phyloP scores from a whole-genome alignment of 805 yeast genomes.

The Jamesozyma spencerorum region DNA sequence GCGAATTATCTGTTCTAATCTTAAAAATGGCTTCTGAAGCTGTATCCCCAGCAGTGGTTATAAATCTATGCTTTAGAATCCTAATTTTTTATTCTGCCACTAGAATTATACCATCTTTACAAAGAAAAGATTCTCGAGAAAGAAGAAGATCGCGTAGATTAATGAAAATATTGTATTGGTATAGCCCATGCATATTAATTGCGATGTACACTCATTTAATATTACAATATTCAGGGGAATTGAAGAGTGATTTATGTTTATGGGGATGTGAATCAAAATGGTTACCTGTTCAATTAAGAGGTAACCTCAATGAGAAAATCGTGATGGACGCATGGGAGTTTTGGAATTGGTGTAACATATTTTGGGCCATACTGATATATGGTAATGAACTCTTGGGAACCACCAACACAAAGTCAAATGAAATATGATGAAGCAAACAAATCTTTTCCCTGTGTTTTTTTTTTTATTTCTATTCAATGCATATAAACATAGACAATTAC shows the following conservation, averaged over 20 bases:
- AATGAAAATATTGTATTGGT: slow-evolving; percentile 64
- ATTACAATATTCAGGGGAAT: slow-evolving; percentile 76
- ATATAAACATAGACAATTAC: background rate
- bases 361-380: slow-evolving; percentile 69
- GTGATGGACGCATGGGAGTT: slow-evolving; percentile 75
- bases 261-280: slow-evolving; percentile 38
- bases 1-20: slow-evolving; percentile 26
- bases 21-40: slow-evolving; percentile 45
- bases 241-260: slow-evolving; percentile 51
- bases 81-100: slow-evolving; percentile 87
- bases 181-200: slow-evolving; percentile 87
- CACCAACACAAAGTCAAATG: slow-evolving; percentile 1
- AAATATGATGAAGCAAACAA: background rate
- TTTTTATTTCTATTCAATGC: background rate
- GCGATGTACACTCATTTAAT: slow-evolving; percentile 92
- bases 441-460: no score
- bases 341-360: slow-evolving; percentile 95
- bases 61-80: slow-evolving; percentile 77
- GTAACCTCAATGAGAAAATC: slow-evolving; percentile 10
- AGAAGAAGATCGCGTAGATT: slow-evolving; percentile 24
- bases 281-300: slow-evolving; percentile 16
- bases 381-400: slow-evolving; percentile 55
- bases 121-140: slow-evolving; percentile 25
- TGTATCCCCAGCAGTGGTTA: slow-evolving; percentile 68
- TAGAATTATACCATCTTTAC: slow-evolving; percentile 78